Conservation (phyloP, 495 filamentous ascomycete species). For the Poronia punctata region DNA sequence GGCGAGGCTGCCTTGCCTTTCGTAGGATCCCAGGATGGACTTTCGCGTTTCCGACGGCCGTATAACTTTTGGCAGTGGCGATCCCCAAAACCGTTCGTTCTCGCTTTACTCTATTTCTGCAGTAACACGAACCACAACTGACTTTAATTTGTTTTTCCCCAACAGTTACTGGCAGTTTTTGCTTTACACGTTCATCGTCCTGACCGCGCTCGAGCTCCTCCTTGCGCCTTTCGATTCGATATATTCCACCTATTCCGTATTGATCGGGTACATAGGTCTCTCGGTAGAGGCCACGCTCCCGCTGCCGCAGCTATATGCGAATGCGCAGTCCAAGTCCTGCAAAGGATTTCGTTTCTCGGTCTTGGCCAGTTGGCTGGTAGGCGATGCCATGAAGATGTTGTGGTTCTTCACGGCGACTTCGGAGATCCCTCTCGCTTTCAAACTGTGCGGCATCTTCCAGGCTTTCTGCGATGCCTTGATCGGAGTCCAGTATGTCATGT, state of each 20-base stretch:
- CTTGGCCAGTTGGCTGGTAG: slow-evolving; percentile 78
- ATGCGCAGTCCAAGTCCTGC: slow-evolving; percentile 70
- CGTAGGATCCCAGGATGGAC: slow-evolving; percentile 45
- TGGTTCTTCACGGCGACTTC: slow-evolving; percentile 75
- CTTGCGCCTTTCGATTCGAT: slow-evolving; percentile 52
- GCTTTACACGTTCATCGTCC: slow-evolving; percentile 55
- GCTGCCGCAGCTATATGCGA: slow-evolving; percentile 79
- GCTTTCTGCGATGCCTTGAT: slow-evolving; percentile 76
- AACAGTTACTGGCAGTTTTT: slow-evolving; percentile 90
- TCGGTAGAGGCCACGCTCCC: slow-evolving; percentile 85
- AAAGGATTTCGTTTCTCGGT: slow-evolving; percentile 87
- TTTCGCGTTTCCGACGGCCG: slow-evolving; percentile 52
- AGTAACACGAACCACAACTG: too few relatives aligned
- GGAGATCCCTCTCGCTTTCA: slow-evolving; percentile 81
- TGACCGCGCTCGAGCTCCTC: slow-evolving; percentile 65
- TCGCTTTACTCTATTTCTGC: not conserved
- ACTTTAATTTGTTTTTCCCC: too few relatives aligned
- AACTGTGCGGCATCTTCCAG: slow-evolving; percentile 88
- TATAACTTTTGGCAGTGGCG: slow-evolving; percentile 96
- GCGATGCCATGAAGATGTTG: slow-evolving; percentile 92
- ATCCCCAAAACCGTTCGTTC: slow-evolving; percentile 63
- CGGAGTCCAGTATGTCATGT: slow-evolving; percentile 81
- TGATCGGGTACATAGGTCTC: slow-evolving; percentile 79
- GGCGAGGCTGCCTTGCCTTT: slow-evolving; percentile 51
- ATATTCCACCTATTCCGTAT: slow-evolving; percentile 58